These are phyloP conservation scores for Mycena pura DNA, from an alignment of 768 basidiomycete species.

Conservation along the genomic window DNA sequence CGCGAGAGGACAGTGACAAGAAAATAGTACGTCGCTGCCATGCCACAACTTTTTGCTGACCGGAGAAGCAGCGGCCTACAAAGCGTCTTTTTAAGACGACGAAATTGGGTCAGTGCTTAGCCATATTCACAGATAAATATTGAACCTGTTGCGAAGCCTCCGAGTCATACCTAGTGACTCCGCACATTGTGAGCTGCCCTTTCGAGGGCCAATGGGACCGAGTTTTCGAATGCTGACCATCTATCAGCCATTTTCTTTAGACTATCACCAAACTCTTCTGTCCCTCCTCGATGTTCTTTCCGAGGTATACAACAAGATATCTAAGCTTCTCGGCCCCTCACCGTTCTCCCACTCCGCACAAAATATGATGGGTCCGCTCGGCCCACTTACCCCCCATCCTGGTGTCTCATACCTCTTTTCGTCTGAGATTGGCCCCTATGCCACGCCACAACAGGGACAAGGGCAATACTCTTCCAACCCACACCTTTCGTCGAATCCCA, in stretches of 20 bases:
- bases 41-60: not conserved
- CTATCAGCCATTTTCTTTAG: conserved; percentile 83
- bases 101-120: conserved; percentile 61
- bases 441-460: conserved; percentile 23
- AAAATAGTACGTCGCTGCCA: conserved; percentile 53
- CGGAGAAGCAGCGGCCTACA: conserved; percentile 16
- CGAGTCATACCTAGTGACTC: conserved; percentile 73
- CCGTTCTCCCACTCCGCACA: conserved; percentile 70
- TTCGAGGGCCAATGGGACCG: no score
- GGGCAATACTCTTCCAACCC: conserved; percentile 42
- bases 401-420: conserved; percentile 84
- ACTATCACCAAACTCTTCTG: conserved; percentile 88
- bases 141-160: conserved; percentile 62
- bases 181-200: conserved; percentile 74
- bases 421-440: conserved; percentile 39
- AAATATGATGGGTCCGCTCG: conserved; percentile 80
- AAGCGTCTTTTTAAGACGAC: conserved; percentile 70
- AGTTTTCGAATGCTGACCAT: not conserved
- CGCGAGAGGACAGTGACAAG: conserved; percentile 75
- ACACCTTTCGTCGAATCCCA: conserved; percentile 36
- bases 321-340: conserved; percentile 82
- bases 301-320: conserved; percentile 89
- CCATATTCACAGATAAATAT: conserved; percentile 65
- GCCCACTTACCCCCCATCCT: conserved; percentile 77
- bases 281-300: conserved; percentile 90